A percentile compares a stretch with the other conserved stretches of the same genome.
phyloP scores from a whole-genome alignment of 2,329 filamentous ascomycete genomes.

The Akanthomyces lecanii region DNA sequence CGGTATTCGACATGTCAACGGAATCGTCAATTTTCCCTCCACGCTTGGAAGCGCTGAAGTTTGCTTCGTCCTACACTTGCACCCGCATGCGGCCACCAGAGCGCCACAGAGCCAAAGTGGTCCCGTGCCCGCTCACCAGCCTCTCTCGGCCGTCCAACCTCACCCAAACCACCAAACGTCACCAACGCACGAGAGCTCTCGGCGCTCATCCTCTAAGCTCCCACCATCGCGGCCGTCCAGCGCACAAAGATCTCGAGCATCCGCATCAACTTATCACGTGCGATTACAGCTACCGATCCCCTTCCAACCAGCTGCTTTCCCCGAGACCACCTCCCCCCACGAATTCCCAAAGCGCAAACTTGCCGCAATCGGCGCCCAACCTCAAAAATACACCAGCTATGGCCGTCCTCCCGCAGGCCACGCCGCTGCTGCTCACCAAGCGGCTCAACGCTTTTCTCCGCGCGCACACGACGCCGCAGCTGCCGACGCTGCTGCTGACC shows the following conservation, averaged over 20 bases:
- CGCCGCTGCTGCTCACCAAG: conserved; percentile 61
- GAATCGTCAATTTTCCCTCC: too few relatives aligned
- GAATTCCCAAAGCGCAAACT: too few relatives aligned
- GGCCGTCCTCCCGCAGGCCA: conserved; percentile 40
- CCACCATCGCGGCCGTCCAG: background rate
- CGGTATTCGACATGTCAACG: too few relatives aligned
- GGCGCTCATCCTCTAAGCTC: background rate
- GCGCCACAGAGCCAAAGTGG: background rate
- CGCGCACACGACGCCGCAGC: conserved; percentile 51
- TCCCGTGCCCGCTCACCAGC: conserved; percentile 3
- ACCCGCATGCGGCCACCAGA: conserved; percentile 15
- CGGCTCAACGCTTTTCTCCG: conserved; percentile 59
- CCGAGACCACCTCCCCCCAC: background rate
- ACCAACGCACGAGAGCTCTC: background rate
- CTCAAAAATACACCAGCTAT: conserved; percentile 22
- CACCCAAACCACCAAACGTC: background rate
- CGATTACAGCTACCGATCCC: background rate
- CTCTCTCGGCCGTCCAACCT: background rate
- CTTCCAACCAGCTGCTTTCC: background rate
- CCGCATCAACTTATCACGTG: too few relatives aligned
- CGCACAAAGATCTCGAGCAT: background rate
- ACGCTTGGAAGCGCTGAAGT: too few relatives aligned
- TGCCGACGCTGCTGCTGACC: conserved; percentile 57
- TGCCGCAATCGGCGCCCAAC: too few relatives aligned
- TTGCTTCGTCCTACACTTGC: conserved; percentile 12